Base-by-base conservation (phyloP, 169 alveolate genomes). In the Babesia ovata region DNA sequence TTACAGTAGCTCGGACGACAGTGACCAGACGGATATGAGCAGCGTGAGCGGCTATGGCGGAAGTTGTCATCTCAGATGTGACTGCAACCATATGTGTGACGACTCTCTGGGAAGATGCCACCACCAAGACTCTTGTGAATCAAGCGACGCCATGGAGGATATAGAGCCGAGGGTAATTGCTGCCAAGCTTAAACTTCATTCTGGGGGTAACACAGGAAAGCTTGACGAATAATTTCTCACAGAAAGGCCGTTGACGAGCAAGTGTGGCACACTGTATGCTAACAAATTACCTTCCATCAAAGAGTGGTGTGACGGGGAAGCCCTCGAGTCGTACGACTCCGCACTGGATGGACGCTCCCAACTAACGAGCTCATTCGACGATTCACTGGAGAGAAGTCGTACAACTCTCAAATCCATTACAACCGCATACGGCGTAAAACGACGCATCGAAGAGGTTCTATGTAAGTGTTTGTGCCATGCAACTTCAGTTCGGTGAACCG, bases 81-180 rank as follows among this genome's bases (percentile, higher is more conserved):
- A 33, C 6, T 4, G 10, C 39, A 33, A 6, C 6, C 10, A 33
- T 6, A 33, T 33, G 39, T 2, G 39, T 33, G 39, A 33, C 2
- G 39, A 33, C 39, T 2, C 6, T 4, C 6, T 6, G 39, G 39
- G 39, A 4, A 6, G 39, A 33, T 4, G 2, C 10, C 39, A 33
- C 2, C 10, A 33, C 6, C 39, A 33, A 6, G 39, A 33, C 39
- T 33, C 39, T 33, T 4, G 6, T 33, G 39, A 33, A 33, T 6
- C 39, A 10, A 10, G 50, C 14, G 50, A 45, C 50, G 50, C 50
- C 19, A 45, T 8, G 19, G 70, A 39, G 24, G 53, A 17, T 9
- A 17, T 61, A 6, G 70, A 61, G 14, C 70, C 70, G 16, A 29
- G n/a, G 13, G n/a, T 61, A 1, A 53, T 61, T 16, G 70, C 70